Percentiles rank a stretch among this genome's conserved stretches.
Evolutionary conservation across 495 filamentous ascomycete species (phyloP).

Genomic region (Trichoderma reesei): DNA sequence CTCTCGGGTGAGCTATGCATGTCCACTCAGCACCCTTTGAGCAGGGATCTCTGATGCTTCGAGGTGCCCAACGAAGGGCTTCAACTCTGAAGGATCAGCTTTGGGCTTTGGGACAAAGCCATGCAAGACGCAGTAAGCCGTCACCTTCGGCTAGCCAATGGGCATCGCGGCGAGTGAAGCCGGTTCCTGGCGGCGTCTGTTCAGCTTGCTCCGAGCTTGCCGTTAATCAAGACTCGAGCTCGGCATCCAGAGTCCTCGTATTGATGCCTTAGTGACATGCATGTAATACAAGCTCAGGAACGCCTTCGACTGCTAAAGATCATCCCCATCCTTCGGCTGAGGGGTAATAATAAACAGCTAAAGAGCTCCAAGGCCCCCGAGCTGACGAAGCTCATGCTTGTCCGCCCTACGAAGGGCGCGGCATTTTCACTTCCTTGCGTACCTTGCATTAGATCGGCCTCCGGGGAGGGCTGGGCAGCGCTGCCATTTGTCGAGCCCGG

Average conservation of each 20-base stretch:
- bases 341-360: too few species aligned
- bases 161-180: neutral
- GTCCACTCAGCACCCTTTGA: neutral
- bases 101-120: too few species aligned
- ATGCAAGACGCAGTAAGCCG: neutral
- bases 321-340: too few species aligned
- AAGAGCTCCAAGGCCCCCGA: too few species aligned
- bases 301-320: too few species aligned
- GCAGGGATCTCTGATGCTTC: neutral
- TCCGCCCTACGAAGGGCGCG: neutral
- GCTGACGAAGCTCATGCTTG: neutral
- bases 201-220: neutral
- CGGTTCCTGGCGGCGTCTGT: too few species aligned
- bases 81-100: too few species aligned
- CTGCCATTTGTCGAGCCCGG: constrained; percentile 5
- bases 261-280: too few species aligned
- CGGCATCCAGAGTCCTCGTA: neutral
- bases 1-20: neutral
- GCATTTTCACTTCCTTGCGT: neutral
- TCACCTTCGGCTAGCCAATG: neutral
- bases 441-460: constrained; percentile 2
- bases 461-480: neutral
- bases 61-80: too few species aligned
- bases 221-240: neutral
- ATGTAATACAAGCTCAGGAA: too few species aligned